Base-by-base conservation (phyloP, 805 yeast genomes). In the Ogataea nakhonphanomensis region DNA sequence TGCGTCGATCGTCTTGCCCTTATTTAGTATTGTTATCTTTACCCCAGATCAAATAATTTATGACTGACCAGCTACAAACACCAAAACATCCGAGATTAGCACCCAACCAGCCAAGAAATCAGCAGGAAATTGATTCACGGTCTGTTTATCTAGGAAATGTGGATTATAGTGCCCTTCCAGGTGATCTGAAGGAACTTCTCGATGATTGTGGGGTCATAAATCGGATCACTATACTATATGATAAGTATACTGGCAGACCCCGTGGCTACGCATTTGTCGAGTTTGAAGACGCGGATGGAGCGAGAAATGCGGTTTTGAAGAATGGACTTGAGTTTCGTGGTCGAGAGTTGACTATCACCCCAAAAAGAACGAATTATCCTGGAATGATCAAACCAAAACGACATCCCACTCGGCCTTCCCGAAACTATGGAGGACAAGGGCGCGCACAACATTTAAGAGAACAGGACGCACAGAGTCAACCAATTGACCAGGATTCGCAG, bases 201-300 rank as follows among this genome's bases (percentile, higher is more conserved):
- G 71, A 75, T 37, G 63, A 74, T 9, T 79, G 79, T 32, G 95
- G 95, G 1, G 71, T 74, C 12, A 83, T 88, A 39, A 81, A 84
- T 57, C 72, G 95, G 51, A 88, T 88, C 25, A 86, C 93, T 5
- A 85, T 88, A 34, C 64, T 84, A 58, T 67, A 72, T 49, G 84
- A 87, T 63, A 79, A 77, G 60, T 66, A 66, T 51, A 78, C 90
- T 0, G 91, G 93, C 4, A 80, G 74, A 49, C 90, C 95, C 32
- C 84, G 82, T 61, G 95, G 96, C 2, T 86, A 73, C 64, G 95
- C 95, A 0, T 87, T 85, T 61, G 74, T 87, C 48, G 95, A 87
- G 59, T 87, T 84, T 56, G 78, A 81, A 26, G 79, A 76, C 55
- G 74, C 72, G 4, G 73, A 73, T 11, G 70, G 74, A 7, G 90